Conservation (phyloP, 208 protist genomes). For the Leishmania turanica region DNA sequence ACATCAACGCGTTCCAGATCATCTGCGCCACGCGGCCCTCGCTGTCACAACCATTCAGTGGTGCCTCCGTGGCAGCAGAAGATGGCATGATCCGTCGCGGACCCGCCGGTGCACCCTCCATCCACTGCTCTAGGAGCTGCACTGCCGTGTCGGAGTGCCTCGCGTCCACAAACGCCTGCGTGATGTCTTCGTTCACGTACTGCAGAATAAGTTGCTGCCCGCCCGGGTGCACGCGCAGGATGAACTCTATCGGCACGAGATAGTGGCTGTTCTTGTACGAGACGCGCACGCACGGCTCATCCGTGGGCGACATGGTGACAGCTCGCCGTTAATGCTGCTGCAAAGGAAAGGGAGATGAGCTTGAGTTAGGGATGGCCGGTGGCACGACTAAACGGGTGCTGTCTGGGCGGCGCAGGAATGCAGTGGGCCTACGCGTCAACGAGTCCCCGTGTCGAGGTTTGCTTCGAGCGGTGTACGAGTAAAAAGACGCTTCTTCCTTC, state of each 20-base stretch:
- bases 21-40: neutral
- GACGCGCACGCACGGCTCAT: constrained; percentile 16
- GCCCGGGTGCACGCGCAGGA: constrained; percentile 33
- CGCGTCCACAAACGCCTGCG: constrained; percentile 32
- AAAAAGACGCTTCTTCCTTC: neutral
- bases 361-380: neutral
- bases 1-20: constrained; percentile 24
- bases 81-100: neutral
- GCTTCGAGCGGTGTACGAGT: neutral
- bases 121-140: constrained; percentile 38
- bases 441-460: neutral
- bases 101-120: constrained; percentile 21
- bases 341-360: constrained; percentile 1
- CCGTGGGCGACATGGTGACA: neutral
- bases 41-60: neutral
- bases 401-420: neutral
- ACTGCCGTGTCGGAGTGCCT: constrained; percentile 32
- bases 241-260: constrained; percentile 30
- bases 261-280: constrained; percentile 34
- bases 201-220: constrained; percentile 30
- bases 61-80: neutral
- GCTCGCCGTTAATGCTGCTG: neutral
- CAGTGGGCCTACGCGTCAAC: neutral
- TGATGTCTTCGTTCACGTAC: constrained; percentile 39
- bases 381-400: neutral